Percentiles rank a stretch among this genome's conserved stretches.
Evolutionary conservation across 1,284 basidiomycete genomes (phyloP).

Genomic region (Ceratobasidium sp.): DNA sequence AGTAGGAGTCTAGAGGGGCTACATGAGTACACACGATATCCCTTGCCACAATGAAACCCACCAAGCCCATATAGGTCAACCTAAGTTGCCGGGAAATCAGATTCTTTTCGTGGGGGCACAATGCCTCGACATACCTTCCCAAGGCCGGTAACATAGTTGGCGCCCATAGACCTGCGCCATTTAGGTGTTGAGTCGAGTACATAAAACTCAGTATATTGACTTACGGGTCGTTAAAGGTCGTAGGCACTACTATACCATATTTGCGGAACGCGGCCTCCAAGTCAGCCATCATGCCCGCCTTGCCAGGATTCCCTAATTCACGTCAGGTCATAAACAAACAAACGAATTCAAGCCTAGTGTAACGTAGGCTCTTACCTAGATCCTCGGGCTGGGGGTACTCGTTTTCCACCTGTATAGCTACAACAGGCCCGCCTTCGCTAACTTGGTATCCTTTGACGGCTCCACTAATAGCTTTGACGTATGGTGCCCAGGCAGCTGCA

Average conservation of each 20-base stretch:
- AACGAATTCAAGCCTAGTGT: background rate
- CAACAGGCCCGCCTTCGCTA: constrained; percentile 71
- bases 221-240: constrained; percentile 28
- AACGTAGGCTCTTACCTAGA: background rate
- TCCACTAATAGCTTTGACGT: constrained; percentile 67
- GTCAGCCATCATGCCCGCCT: constrained; percentile 69
- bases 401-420: constrained; percentile 75
- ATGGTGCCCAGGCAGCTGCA: constrained; percentile 70
- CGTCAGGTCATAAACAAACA: background rate
- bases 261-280: constrained; percentile 63
- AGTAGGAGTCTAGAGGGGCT: constrained; percentile 23
- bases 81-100: constrained; percentile 15
- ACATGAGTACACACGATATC: background rate
- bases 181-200: constrained; percentile 56
- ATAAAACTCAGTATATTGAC: constrained; percentile 1
- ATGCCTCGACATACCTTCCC: constrained; percentile 51
- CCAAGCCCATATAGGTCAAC: constrained; percentile 65
- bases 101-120: constrained; percentile 17
- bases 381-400: constrained; percentile 65
- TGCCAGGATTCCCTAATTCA: constrained; percentile 47
- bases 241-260: constrained; percentile 67
- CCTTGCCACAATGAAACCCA: constrained; percentile 54
- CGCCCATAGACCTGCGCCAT: constrained; percentile 53
- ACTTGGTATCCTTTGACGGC: constrained; percentile 71
- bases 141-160: constrained; percentile 70